Percentiles rank a stretch among this genome's conserved stretches.
Conservation (phyloP, 2,329 filamentous ascomycete species). For the Tolypocladium pustulatum region DNA sequence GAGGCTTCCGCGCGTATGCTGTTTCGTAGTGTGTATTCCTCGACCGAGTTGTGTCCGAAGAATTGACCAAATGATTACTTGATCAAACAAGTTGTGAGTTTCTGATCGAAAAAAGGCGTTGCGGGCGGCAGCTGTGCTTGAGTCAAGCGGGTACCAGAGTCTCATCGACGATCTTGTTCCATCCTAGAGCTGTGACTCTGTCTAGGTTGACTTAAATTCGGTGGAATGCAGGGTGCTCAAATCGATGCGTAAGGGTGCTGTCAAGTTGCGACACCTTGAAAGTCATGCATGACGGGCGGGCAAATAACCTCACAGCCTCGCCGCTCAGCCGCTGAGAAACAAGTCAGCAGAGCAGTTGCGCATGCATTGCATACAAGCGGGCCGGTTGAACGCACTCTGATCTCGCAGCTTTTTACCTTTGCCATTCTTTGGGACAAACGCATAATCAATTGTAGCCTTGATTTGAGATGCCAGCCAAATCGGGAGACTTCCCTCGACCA, state of each 20-base stretch:
- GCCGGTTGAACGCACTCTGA: background rate
- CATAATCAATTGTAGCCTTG: background rate
- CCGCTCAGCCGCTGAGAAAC: background rate
- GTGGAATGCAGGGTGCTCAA: background rate
- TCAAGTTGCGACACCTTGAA: background rate
- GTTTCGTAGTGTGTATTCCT: background rate
- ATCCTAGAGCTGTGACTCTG: slow-evolving; percentile 1
- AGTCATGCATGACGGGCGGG: background rate
- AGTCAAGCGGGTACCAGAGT: background rate
- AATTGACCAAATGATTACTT: background rate
- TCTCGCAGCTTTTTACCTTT: background rate
- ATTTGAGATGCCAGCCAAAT: background rate
- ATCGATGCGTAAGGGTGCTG: background rate
- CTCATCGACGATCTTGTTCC: slow-evolving; percentile 1
- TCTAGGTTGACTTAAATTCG: background rate
- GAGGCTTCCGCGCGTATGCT: background rate
- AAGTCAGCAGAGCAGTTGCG: background rate
- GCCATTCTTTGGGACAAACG: background rate
- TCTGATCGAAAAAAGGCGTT: background rate
- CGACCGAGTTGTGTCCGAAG: background rate
- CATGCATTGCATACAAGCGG: background rate
- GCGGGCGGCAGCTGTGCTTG: background rate
- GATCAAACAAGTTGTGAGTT: background rate
- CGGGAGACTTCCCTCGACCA: background rate
- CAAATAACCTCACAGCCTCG: background rate